phyloP scores from a whole-genome alignment of 257 asterid species.

The Nicotiana undulata region DNA sequence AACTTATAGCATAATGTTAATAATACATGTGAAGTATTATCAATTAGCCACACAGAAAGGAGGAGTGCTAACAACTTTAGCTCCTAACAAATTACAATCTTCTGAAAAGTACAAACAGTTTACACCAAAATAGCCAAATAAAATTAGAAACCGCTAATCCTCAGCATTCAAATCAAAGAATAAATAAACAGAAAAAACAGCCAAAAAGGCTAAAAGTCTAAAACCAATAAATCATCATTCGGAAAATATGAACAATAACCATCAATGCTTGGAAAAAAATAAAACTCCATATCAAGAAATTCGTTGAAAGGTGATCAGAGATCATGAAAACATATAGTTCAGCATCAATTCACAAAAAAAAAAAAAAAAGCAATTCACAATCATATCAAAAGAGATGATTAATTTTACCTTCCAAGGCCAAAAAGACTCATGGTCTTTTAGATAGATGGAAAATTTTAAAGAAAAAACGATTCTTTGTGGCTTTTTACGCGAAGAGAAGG shows the following conservation, averaged over 20 bases:
- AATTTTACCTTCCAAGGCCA: conserved; percentile 77
- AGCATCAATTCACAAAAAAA: background rate
- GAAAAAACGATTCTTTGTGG: background rate
- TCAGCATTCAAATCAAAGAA: background rate
- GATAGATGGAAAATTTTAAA: background rate
- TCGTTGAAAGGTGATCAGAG: background rate
- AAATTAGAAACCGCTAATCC: background rate
- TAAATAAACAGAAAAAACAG: background rate
- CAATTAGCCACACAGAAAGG: background rate
- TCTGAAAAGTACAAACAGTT: background rate
- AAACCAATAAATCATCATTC: background rate
- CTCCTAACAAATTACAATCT: background rate
- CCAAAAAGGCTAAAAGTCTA: background rate
- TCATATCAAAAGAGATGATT: background rate
- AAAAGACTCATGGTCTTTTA: conserved; percentile 70
- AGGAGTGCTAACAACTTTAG: background rate
- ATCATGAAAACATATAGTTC: background rate
- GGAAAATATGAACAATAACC: background rate
- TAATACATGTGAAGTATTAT: background rate
- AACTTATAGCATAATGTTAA: background rate
- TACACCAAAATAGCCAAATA: background rate
- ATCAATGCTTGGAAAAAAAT: background rate
- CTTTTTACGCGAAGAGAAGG: background rate
- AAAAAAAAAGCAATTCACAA: background rate
- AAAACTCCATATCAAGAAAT: background rate